Evolutionary conservation across 441 rosid species (phyloP).

Genomic region (Erodium trifolium): DNA sequence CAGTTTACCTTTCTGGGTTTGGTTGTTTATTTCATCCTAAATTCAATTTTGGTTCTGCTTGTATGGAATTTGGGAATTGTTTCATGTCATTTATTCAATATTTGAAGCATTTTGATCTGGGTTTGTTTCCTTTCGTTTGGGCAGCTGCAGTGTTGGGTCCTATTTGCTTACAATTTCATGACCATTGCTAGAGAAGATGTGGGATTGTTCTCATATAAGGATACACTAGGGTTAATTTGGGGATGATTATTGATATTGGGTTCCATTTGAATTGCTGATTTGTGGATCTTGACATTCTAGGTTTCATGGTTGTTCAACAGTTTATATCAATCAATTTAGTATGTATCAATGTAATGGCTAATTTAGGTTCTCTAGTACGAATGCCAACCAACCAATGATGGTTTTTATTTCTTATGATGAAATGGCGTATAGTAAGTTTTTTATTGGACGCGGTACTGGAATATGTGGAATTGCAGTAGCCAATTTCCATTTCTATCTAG

Average conservation of each 20-base stretch:
- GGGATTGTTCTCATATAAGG: background rate
- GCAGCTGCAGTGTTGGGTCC: background rate
- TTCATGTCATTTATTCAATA: background rate
- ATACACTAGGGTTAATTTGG: background rate
- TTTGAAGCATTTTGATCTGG: background rate
- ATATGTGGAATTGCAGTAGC: background rate
- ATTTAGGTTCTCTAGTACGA: too few species aligned
- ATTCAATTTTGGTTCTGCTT: background rate
- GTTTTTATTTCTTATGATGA: background rate
- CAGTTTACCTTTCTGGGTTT: slow-evolving; percentile 1
- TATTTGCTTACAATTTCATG: background rate
- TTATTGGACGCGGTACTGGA: background rate
- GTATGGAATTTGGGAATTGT: background rate
- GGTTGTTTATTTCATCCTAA: background rate
- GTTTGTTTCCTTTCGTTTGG: too few species aligned
- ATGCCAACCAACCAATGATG: background rate
- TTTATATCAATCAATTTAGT: background rate
- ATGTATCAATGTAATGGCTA: background rate
- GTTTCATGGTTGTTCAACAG: background rate
- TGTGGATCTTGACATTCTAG: background rate
- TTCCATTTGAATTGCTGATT: background rate
- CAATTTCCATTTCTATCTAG: background rate
- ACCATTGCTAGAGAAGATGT: background rate
- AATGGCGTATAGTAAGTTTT: background rate
- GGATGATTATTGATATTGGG: background rate